Evolutionary conservation across 2,329 filamentous ascomycete genomes (phyloP).

Genomic region (Bipolaris cookei): DNA sequence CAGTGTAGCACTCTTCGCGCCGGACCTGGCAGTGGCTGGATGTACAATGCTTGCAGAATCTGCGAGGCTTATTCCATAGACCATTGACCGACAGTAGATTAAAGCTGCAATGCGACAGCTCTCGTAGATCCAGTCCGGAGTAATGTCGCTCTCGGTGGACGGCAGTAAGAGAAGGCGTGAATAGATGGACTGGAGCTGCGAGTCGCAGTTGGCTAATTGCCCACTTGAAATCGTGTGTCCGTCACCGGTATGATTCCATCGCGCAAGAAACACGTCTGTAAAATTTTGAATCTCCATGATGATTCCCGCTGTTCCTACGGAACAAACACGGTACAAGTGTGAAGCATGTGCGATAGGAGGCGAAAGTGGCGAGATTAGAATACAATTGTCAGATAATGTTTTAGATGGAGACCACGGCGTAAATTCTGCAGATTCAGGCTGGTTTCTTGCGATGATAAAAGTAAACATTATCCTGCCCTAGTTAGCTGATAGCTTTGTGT

Average conservation of each 20-base stretch:
- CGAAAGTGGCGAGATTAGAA: conserved; percentile 34
- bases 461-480: conserved; percentile 29
- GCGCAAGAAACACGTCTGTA: conserved; percentile 28
- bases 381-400: conserved; percentile 1
- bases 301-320: conserved; percentile 30
- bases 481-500: conserved; percentile 1
- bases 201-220: conserved; percentile 28
- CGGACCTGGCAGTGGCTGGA: conserved; percentile 15
- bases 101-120: conserved; percentile 40
- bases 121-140: conserved; percentile 43
- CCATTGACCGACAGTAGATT: conserved; percentile 42
- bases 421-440: conserved; percentile 25
- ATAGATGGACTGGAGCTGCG: conserved; percentile 36
- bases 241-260: conserved; percentile 26
- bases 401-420: conserved; percentile 17
- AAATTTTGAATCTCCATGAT: conserved; percentile 36
- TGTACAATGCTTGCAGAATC: conserved; percentile 30
- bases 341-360: conserved; percentile 26
- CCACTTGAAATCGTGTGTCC: conserved; percentile 10
- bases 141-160: conserved; percentile 16
- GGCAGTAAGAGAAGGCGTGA: conserved; percentile 25
- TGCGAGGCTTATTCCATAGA: conserved; percentile 33
- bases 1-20: conserved; percentile 16
- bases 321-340: conserved; percentile 25
- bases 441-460: conserved; percentile 33